Evolutionary conservation across 805 yeast species (phyloP), one percentile per base, ranked within the genome.

Genomic region (Clavispora phyllophila): DNA sequence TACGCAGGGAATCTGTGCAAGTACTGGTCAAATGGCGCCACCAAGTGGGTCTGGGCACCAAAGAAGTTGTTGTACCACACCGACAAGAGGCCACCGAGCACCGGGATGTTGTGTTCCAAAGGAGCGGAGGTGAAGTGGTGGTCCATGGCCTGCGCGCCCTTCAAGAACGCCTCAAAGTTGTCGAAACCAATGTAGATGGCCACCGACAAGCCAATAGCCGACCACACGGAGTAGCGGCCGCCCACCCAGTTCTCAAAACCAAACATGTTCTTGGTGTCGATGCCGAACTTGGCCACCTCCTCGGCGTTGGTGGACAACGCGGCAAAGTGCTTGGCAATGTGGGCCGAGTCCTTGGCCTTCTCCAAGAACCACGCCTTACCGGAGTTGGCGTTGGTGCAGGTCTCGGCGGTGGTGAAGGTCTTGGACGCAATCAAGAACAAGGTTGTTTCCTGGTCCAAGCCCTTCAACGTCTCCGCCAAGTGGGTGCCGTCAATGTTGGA

Each of bases 181-280:
- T 93, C 98, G 67, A 65, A 93, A 53, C 99, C 99, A 65, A 93
- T 84, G 80, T 85, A 93, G 56, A 93, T 72, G 57, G 96, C 95
- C 50, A 93, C 91, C 23, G 96, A 87, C 57, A 93, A 80, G 49
- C 99, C 99, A 66, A 93, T 93, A 50, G 99, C 95, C 34, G 96
- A 87, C 99, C 99, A 93, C 49, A 93, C 99, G n/a, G 99, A 93
- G 82, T 93, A 93, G 71, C 99, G 85, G 64, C 99, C 99, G 62
- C 99, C 99, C 52, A 93, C 99, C 99, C 99, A 93, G 72, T 74
- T 84, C 68, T 90, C 96, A 61, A 93, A 93, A 51, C 95, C 98
- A 70, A 93, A 93, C 99, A 93, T 93, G 78, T 93, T 93, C 66
- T 81, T 84, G 64, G 96, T 81, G 74, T 93, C 98, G 56, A 93